Conservation (phyloP, 129 eudicot genomes). For the Ambrosia artemisiifolia region DNA sequence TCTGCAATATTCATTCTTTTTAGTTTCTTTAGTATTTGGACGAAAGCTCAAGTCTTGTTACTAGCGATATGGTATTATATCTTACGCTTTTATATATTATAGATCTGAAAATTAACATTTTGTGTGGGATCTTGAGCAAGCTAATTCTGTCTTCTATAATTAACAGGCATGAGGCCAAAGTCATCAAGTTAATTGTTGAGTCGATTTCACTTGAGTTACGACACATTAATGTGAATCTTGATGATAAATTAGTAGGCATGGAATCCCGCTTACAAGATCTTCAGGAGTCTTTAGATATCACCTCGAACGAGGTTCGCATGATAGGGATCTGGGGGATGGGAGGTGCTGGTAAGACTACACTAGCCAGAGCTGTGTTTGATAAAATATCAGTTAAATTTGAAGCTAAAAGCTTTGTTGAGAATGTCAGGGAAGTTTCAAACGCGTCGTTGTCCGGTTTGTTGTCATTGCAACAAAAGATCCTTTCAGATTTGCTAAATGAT, state of each 20-base stretch:
- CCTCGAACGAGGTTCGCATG: conserved; percentile 1
- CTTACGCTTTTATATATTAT: neutral
- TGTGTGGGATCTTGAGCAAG: neutral
- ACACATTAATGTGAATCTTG: neutral
- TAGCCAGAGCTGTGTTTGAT: conserved; percentile 15
- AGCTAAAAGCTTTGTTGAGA: conserved; percentile 15
- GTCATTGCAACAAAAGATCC: neutral
- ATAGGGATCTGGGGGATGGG: conserved; percentile 20
- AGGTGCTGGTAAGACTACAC: conserved; percentile 26
- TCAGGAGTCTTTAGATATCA: neutral
- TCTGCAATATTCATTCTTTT: neutral
- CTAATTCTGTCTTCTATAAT: neutral
- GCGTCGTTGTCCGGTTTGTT: neutral
- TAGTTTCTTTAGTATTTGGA: neutral
- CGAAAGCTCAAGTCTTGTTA: neutral
- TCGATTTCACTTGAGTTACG: neutral
- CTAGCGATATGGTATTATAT: neutral
- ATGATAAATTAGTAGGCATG: conserved; percentile 5
- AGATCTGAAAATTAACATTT: neutral
- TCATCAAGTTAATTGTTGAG: conserved; percentile 6
- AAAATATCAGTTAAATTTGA: neutral
- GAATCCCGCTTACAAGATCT: neutral
- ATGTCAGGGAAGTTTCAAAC: conserved; percentile 10
- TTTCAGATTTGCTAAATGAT: neutral
- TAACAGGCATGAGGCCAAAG: conserved; percentile 2